Evolutionary conservation across 306 rosid species (phyloP).

Genomic region (Geum urbanum): DNA sequence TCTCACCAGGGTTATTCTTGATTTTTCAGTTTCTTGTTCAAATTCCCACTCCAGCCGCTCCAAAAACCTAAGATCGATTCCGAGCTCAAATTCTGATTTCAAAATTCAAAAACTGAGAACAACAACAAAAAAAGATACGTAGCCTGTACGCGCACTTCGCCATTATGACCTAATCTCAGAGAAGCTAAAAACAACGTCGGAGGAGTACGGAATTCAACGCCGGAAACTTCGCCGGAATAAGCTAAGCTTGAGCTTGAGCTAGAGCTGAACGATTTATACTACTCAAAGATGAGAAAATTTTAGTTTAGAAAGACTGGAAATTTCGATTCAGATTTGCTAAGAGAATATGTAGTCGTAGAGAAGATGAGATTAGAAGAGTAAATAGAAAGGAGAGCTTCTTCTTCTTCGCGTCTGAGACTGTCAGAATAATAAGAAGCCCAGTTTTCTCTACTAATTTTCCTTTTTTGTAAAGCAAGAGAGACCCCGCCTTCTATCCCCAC

Average conservation of each 20-base stretch:
- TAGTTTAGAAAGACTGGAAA: conserved; percentile 29
- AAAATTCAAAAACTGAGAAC: conserved; percentile 12
- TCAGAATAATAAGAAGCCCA: neutral
- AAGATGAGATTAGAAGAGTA: conserved; percentile 29
- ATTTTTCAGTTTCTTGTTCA: conserved; percentile 21
- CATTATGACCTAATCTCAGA: conserved; percentile 45
- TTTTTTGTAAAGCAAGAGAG: no score
- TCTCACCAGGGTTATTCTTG: conserved; percentile 29
- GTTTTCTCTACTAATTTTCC: neutral
- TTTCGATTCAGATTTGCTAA: conserved; percentile 33
- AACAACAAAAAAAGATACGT: conserved; percentile 63
- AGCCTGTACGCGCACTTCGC: conserved; percentile 93
- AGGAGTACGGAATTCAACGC: conserved; percentile 12
- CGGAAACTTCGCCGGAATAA: conserved; percentile 23
- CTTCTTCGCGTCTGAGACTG: neutral
- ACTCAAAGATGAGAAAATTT: conserved; percentile 31
- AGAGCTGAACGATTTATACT: no score
- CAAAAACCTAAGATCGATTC: neutral
- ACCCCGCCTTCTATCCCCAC: no score
- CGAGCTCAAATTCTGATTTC: conserved; percentile 20
- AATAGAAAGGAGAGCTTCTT: neutral
- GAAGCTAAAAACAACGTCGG: conserved; percentile 30
- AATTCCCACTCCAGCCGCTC: no score
- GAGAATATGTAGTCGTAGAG: neutral
- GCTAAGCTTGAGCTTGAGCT: conserved; percentile 14